Evolutionary conservation across 139 green algal genomes (phyloP).

Genomic region (Chlorella sp.): DNA sequence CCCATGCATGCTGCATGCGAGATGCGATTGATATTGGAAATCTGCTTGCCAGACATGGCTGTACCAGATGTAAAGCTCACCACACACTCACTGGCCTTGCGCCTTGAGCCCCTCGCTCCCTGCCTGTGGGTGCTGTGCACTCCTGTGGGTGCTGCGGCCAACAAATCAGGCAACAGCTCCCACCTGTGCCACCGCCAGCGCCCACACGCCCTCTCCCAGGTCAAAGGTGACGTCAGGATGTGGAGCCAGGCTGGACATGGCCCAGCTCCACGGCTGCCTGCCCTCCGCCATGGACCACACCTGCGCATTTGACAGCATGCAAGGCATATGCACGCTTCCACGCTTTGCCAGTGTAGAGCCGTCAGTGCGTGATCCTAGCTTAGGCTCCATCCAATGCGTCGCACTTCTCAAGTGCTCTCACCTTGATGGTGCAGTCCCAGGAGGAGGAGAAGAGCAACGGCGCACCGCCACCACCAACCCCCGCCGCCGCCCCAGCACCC

Average conservation of each 20-base stretch:
- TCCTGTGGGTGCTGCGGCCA: too few relatives aligned
- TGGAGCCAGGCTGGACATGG: slow-evolving; percentile 7
- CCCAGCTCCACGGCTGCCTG: slow-evolving; percentile 50
- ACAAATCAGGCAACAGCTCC: not conserved
- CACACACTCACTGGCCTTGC: too few relatives aligned
- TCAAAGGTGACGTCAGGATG: slow-evolving; percentile 36
- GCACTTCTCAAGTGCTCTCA: too few relatives aligned
- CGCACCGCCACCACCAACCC: not conserved
- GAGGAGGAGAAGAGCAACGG: slow-evolving; percentile 40
- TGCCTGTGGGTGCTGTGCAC: too few relatives aligned
- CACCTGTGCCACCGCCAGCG: slow-evolving; percentile 17
- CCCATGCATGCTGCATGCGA: too few relatives aligned
- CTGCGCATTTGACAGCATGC: slow-evolving; percentile 1
- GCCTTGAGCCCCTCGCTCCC: too few relatives aligned
- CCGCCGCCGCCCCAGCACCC: not conserved
- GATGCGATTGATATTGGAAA: too few relatives aligned
- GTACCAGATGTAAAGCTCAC: not conserved
- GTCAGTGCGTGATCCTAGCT: too few relatives aligned
- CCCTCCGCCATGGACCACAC: slow-evolving; percentile 51
- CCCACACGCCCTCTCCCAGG: slow-evolving; percentile 53
- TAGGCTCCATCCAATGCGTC: too few relatives aligned
- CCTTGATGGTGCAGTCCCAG: slow-evolving; percentile 70
- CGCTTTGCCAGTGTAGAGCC: too few relatives aligned
- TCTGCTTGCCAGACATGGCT: too few relatives aligned
- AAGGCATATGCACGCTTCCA: too few relatives aligned